Conservation (phyloP, 2,329 filamentous ascomycete species). For the Biscogniauxia marginata region DNA sequence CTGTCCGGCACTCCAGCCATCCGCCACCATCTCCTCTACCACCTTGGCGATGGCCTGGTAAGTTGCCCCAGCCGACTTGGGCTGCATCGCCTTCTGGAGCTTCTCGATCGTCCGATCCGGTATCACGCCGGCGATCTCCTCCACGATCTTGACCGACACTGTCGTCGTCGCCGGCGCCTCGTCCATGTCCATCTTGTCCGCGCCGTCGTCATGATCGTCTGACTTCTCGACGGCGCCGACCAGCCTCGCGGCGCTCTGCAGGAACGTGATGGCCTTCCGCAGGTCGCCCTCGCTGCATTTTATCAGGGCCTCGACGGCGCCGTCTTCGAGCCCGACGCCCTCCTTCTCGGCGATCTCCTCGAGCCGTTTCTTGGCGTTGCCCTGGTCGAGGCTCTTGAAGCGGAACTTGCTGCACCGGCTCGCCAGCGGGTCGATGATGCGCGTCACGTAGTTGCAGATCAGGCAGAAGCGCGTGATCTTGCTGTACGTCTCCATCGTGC, state of each 20-base stretch:
- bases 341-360: conserved; percentile 81
- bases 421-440: conserved; percentile 95
- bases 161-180: conserved; percentile 33
- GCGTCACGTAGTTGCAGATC: conserved; percentile 97
- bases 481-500: conserved; percentile 98
- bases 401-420: conserved; percentile 94
- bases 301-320: conserved; percentile 81
- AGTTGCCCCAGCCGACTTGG: conserved; percentile 58
- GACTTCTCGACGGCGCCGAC: conserved; percentile 64
- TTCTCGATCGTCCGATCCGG: conserved; percentile 69
- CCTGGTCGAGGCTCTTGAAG: conserved; percentile 92
- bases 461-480: conserved; percentile 97
- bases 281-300: conserved; percentile 90
- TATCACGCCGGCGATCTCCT: conserved; percentile 96
- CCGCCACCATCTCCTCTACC: conserved; percentile 87
- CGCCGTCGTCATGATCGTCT: conserved; percentile 45
- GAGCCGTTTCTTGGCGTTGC: conserved; percentile 75
- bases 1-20: conserved; percentile 95
- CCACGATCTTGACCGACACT: conserved; percentile 76
- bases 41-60: conserved; percentile 76
- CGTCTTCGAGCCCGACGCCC: conserved; percentile 71
- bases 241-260: conserved; percentile 90
- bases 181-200: conserved; percentile 61
- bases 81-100: conserved; percentile 74
- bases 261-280: conserved; percentile 90